Conservation (phyloP, 2,329 filamentous ascomycete genomes). For the Cercospora sojina region DNA sequence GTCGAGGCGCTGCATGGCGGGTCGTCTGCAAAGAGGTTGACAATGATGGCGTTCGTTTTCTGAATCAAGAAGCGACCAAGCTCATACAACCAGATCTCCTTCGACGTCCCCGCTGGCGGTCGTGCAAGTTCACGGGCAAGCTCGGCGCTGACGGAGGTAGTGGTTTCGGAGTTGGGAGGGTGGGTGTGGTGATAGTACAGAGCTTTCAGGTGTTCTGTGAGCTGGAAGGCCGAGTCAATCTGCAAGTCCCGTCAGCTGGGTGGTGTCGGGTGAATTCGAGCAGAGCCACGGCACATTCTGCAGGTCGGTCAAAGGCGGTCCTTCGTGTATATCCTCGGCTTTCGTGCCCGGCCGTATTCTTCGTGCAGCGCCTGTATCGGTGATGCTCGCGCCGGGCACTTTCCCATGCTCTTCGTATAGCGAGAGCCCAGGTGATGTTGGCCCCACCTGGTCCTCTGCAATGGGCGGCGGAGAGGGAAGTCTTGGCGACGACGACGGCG, state of each 20-base stretch:
- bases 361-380: constrained; percentile 73
- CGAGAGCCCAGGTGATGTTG: constrained; percentile 69
- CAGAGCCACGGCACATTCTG: constrained; percentile 64
- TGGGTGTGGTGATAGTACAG: constrained; percentile 80
- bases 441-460: constrained; percentile 87
- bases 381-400: constrained; percentile 56
- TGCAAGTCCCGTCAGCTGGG: constrained; percentile 43
- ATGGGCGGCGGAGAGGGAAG: constrained; percentile 92
- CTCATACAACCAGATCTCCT: constrained; percentile 94
- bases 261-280: constrained; percentile 1
- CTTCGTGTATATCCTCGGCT: constrained; percentile 87
- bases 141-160: constrained; percentile 70
- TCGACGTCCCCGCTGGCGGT: constrained; percentile 78
- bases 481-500: constrained; percentile 75
- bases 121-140: constrained; percentile 74
- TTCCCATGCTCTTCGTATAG: constrained; percentile 59
- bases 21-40: constrained; percentile 86
- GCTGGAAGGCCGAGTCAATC: constrained; percentile 95
- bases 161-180: constrained; percentile 70
- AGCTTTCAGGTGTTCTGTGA: constrained; percentile 94
- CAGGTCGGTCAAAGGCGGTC: constrained; percentile 82
- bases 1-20: constrained; percentile 86
- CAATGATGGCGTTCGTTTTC: constrained; percentile 88
- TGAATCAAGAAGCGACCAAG: constrained; percentile 93
- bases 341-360: constrained; percentile 91